A percentile compares a stretch with the other conserved stretches of the same genome.
These are phyloP conservation scores for Dendryphion nanum DNA, from an alignment of 2,329 filamentous ascomycete genomes.

Conservation along the genomic window DNA sequence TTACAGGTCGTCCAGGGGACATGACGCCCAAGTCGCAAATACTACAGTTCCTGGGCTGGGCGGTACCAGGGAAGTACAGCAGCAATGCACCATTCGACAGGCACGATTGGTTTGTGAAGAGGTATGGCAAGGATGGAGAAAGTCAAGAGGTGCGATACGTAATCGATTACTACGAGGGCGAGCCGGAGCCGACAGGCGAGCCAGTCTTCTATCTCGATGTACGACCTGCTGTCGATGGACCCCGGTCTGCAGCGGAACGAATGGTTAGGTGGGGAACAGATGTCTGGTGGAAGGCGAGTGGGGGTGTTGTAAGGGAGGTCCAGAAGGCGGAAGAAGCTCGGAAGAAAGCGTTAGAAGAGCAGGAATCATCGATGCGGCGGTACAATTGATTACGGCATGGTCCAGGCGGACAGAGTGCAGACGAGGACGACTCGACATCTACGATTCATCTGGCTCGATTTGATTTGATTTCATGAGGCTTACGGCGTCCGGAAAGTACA, in stretches of 20 bases:
- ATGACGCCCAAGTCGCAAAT: slow-evolving; percentile 89
- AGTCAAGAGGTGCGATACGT: slow-evolving; percentile 84
- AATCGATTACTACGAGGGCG: slow-evolving; percentile 92
- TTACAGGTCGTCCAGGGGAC: slow-evolving; percentile 85
- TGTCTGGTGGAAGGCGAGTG: slow-evolving; percentile 87
- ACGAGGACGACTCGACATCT: too few relatives aligned
- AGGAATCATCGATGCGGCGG: neutral
- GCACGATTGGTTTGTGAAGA: slow-evolving; percentile 93
- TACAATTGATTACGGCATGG: neutral
- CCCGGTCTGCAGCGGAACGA: slow-evolving; percentile 76
- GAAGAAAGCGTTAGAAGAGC: slow-evolving; percentile 28
- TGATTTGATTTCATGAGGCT: too few relatives aligned
- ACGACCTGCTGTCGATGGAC: slow-evolving; percentile 80
- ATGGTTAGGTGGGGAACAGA: slow-evolving; percentile 88
- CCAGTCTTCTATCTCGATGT: slow-evolving; percentile 97
- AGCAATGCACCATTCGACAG: slow-evolving; percentile 89
- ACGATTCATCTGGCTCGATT: too few relatives aligned
- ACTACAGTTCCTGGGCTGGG: slow-evolving; percentile 72
- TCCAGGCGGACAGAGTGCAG: too few relatives aligned
- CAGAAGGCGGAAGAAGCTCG: slow-evolving; percentile 29
- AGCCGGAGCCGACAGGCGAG: slow-evolving; percentile 78
- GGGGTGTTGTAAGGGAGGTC: slow-evolving; percentile 61
- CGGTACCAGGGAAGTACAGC: slow-evolving; percentile 77
- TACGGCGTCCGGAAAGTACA: too few relatives aligned
- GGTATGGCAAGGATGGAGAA: slow-evolving; percentile 65